Conservation (phyloP, 228 moss, liverwort and hornwort genomes). For the Sphagnum fallax region DNA sequence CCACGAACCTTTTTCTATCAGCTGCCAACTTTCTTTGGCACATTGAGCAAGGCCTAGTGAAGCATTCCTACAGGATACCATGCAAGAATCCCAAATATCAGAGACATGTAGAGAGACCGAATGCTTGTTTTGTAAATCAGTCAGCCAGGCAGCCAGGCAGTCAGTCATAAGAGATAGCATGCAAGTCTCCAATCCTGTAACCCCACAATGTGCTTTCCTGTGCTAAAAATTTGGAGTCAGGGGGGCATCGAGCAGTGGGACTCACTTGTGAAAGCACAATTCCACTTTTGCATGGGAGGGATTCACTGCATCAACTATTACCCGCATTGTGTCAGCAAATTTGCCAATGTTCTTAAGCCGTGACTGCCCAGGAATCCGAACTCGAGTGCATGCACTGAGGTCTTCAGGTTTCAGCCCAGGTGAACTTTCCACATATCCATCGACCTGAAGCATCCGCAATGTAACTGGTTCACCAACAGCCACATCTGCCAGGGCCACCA, state of each 20-base stretch:
- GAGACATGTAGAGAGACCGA: not conserved
- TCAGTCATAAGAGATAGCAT: not conserved
- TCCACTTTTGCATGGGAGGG: constrained; percentile 51
- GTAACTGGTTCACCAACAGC: constrained; percentile 57
- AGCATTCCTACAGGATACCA: constrained; percentile 49
- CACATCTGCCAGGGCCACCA: constrained; percentile 47
- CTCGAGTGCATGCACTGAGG: constrained; percentile 73
- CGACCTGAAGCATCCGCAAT: constrained; percentile 54
- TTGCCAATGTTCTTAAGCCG: constrained; percentile 57
- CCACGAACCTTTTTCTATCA: constrained; percentile 78
- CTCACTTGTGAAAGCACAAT: constrained; percentile 87
- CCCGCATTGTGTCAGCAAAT: constrained; percentile 61
- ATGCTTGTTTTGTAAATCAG: not conserved
- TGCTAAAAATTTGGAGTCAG: not conserved
- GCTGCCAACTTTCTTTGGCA: constrained; percentile 72
- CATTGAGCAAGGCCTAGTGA: constrained; percentile 77
- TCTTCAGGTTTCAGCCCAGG: constrained; percentile 53
- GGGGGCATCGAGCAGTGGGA: not conserved
- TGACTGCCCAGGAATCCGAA: constrained; percentile 68
- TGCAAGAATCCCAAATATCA: not conserved
- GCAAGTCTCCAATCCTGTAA: not conserved
- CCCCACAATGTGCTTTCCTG: not conserved
- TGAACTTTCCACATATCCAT: constrained; percentile 62
- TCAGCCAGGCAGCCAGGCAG: not conserved
- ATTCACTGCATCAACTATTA: constrained; percentile 54